A percentile compares a stretch with the other conserved stretches of the same genome.
Conservation (phyloP, 345 rosid genomes). For the Murraya paniculata region DNA sequence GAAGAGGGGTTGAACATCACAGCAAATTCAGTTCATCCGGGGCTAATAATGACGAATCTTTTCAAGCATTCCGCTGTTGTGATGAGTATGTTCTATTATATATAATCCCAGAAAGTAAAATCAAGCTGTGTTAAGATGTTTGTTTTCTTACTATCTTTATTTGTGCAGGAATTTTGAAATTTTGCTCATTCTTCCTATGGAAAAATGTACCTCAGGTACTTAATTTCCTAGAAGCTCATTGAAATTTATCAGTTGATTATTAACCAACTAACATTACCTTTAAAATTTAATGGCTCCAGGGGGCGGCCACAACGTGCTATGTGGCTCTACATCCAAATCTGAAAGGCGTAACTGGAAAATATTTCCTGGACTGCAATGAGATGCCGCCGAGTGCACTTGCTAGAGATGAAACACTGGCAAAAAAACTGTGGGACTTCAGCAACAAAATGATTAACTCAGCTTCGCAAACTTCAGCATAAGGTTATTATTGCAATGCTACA, state of each 20-base stretch:
- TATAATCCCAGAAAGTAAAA: neutral
- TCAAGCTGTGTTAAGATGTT: neutral
- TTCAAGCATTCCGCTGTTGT: slow-evolving; percentile 52
- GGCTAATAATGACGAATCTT: slow-evolving; percentile 86
- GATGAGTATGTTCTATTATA: slow-evolving; percentile 53
- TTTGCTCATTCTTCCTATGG: slow-evolving; percentile 65
- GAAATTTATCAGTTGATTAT: too few species aligned
- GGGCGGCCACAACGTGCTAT: slow-evolving; percentile 95
- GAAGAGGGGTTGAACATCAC: slow-evolving; percentile 78
- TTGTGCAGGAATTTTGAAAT: slow-evolving; percentile 53
- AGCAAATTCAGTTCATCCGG: slow-evolving; percentile 90
- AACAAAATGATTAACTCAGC: slow-evolving; percentile 43
- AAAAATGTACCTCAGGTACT: slow-evolving; percentile 85
- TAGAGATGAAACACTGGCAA: slow-evolving; percentile 50
- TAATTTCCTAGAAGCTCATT: too few species aligned
- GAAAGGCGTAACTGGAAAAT: slow-evolving; percentile 68
- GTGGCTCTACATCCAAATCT: slow-evolving; percentile 70
- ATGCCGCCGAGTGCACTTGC: slow-evolving; percentile 54
- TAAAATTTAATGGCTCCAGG: slow-evolving; percentile 31
- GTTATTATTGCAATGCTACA: too few species aligned
- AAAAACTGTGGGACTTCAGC: slow-evolving; percentile 80
- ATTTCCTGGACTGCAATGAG: slow-evolving; percentile 80
- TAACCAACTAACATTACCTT: too few species aligned
- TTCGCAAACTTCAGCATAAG: slow-evolving; percentile 20
- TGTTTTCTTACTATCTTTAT: neutral